Evolutionary conservation across 768 basidiomycete genomes (phyloP).

Genomic region (Phaffia tasmanica): DNA sequence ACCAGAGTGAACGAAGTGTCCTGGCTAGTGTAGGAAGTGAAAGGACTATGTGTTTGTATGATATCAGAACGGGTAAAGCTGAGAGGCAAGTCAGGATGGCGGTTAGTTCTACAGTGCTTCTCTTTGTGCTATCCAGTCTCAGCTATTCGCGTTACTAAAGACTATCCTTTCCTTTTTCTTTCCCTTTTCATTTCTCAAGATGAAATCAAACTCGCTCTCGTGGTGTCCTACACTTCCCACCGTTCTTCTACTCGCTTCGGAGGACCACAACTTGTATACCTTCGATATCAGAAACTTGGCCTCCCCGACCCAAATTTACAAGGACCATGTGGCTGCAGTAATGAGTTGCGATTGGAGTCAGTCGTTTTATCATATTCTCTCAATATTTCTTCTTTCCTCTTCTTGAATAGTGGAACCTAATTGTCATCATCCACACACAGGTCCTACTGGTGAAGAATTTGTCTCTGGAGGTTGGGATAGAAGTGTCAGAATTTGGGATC

Average conservation of each 20-base stretch:
- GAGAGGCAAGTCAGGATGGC: constrained; percentile 84
- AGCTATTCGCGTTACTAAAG: background rate
- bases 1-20: constrained; percentile 83
- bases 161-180: background rate
- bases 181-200: constrained; percentile 41
- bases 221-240: constrained; percentile 98
- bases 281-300: constrained; percentile 83
- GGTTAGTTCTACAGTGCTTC: constrained; percentile 40
- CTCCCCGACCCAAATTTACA: constrained; percentile 82
- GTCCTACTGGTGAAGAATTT: constrained; percentile 84
- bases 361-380: constrained; percentile 14
- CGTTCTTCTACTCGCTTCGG: constrained; percentile 80
- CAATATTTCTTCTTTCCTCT: background rate
- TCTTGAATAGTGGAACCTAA: background rate
- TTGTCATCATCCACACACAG: background rate
- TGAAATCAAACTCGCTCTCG: constrained; percentile 76
- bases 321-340: constrained; percentile 90
- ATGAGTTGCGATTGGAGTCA: constrained; percentile 90
- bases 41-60: constrained; percentile 89
- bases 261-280: constrained; percentile 96
- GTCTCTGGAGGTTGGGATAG: constrained; percentile 96
- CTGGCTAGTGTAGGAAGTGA: constrained; percentile 93
- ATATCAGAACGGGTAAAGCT: constrained; percentile 92
- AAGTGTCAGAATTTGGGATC: constrained; percentile 84
- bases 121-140: background rate